Evolutionary conservation across 2,329 filamentous ascomycete genomes (phyloP).

Genomic region (Coleophoma eucalyptorum): DNA sequence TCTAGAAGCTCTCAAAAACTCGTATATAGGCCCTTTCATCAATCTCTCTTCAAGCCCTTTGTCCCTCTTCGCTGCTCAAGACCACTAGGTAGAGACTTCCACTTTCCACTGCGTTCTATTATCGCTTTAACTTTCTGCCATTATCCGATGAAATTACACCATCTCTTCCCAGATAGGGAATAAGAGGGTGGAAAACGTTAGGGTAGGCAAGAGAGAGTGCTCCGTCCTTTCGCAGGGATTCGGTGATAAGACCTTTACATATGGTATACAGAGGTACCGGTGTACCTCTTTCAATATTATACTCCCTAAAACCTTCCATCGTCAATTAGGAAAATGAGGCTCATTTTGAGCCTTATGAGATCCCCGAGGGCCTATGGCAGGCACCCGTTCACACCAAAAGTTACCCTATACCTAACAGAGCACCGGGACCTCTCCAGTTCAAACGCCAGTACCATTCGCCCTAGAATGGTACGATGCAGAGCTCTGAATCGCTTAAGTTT

Average conservation of each 20-base stretch:
- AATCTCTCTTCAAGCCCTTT: not conserved
- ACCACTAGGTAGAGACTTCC: not conserved
- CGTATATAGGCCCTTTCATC: not conserved
- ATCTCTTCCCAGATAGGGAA: not conserved
- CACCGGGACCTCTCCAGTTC: too few relatives aligned
- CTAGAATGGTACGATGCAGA: too few relatives aligned
- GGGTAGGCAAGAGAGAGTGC: not conserved
- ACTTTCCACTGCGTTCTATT: not conserved
- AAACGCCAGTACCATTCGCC: too few relatives aligned
- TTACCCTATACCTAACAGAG: too few relatives aligned
- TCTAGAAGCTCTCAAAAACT: not conserved
- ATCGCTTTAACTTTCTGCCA: conserved; percentile 4
- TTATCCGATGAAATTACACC: not conserved
- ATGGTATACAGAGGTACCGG: too few relatives aligned
- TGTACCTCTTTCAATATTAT: too few relatives aligned
- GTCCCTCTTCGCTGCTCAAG: not conserved
- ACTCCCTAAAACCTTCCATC: too few relatives aligned
- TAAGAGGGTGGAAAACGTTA: not conserved
- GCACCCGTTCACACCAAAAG: too few relatives aligned
- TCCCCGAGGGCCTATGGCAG: too few relatives aligned
- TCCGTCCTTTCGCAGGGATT: not conserved
- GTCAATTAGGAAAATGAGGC: too few relatives aligned
- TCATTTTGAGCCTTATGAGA: too few relatives aligned
- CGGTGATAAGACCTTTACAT: not conserved
- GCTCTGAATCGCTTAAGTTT: too few relatives aligned